Evolutionary conservation across 2,329 filamentous ascomycete species (phyloP).

Genomic region (Fusarium sp.): DNA sequence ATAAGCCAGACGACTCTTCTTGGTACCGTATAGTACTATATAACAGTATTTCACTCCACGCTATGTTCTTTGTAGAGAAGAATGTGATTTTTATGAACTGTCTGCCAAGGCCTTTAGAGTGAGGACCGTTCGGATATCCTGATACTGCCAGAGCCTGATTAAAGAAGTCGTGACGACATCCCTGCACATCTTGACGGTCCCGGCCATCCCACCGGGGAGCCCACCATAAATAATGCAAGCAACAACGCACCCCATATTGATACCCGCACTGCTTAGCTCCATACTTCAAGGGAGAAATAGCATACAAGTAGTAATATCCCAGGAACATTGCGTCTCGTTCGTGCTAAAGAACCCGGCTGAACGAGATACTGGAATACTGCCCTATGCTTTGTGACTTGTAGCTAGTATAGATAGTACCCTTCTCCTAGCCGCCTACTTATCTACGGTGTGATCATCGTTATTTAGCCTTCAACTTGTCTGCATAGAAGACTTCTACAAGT

Average conservation of each 20-base stretch:
- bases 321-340: not conserved
- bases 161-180: not conserved
- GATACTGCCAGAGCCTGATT: too few species aligned
- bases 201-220: not conserved
- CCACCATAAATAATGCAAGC: not conserved
- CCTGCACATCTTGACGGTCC: not conserved
- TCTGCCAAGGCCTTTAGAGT: too few species aligned
- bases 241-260: not conserved
- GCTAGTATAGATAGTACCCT: too few species aligned
- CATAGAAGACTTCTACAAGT: not conserved
- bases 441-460: not conserved
- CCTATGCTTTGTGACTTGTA: not conserved
- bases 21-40: not conserved
- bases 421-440: not conserved
- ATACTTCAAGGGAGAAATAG: not conserved
- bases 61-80: too few species aligned
- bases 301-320: not conserved
- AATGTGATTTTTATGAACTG: too few species aligned
- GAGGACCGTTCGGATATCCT: too few species aligned
- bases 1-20: not conserved
- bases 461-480: not conserved
- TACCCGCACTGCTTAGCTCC: not conserved
- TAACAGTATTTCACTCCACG: not conserved
- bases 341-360: too few species aligned
- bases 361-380: too few species aligned